A percentile compares a stretch with the other conserved stretches of the same genome.
phyloP scores from a whole-genome alignment of 1,139 yeast species.

The Debaryomyces singareniensis region DNA sequence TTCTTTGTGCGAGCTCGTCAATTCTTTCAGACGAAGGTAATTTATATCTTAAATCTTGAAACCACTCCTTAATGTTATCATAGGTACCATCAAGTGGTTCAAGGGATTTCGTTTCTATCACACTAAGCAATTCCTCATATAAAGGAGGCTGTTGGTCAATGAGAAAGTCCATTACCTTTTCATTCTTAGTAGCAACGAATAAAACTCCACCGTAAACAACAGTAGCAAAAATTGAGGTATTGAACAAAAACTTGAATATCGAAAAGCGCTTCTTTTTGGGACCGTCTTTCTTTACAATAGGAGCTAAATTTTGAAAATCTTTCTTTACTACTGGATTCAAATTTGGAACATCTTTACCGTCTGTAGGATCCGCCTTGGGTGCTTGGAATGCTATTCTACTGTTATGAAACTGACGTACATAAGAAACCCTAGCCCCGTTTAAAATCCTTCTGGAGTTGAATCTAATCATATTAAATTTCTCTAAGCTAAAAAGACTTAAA shows the following conservation, averaged over 20 bases:
- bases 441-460: background rate
- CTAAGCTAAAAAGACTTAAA: too few species aligned
- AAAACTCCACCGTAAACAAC: constrained; percentile 35
- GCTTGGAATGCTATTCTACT: too few species aligned
- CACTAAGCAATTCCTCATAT: constrained; percentile 35
- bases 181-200: constrained; percentile 40
- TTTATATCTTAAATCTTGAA: constrained; percentile 15
- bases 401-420: too few species aligned
- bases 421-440: too few species aligned
- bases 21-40: constrained; percentile 29
- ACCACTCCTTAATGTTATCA: constrained; percentile 14
- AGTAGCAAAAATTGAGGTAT: constrained; percentile 22
- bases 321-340: too few species aligned
- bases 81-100: constrained; percentile 25
- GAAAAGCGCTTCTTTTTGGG: constrained; percentile 27
- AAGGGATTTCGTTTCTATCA: constrained; percentile 32
- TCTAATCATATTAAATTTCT: background rate
- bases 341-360: too few species aligned
- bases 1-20: constrained; percentile 26
- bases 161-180: constrained; percentile 40
- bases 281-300: too few species aligned
- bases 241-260: constrained; percentile 26
- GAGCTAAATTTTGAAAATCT: background rate
- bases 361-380: too few species aligned
- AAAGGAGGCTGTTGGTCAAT: constrained; percentile 41